Evolutionary conservation across 2,329 filamentous ascomycete genomes (phyloP).

Genomic region (Colletotrichum orbiculare): DNA sequence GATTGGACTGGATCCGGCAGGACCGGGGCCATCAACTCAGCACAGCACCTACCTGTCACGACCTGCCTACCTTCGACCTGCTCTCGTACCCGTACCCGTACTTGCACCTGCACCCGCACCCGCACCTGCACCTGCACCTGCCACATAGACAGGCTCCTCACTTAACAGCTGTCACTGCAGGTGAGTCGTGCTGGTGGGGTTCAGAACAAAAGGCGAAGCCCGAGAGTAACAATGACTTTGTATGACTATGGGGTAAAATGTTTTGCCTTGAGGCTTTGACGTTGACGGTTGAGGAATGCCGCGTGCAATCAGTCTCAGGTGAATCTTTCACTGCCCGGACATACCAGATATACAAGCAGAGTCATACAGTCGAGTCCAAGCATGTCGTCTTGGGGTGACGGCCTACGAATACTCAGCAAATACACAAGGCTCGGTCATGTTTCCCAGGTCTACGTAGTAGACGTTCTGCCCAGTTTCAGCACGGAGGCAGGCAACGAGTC

Average conservation of each 20-base stretch:
- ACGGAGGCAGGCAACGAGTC: too few relatives aligned
- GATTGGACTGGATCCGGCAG: conserved; percentile 26
- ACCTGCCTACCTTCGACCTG: too few relatives aligned
- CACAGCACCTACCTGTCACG: neutral
- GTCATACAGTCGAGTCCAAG: too few relatives aligned
- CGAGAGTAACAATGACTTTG: conserved; percentile 26
- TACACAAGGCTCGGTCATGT: too few relatives aligned
- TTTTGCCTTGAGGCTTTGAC: conserved; percentile 32
- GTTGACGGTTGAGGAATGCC: conserved; percentile 4
- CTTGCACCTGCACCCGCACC: too few relatives aligned
- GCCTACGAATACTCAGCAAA: too few relatives aligned
- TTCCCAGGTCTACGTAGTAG: too few relatives aligned
- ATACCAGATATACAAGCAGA: too few relatives aligned
- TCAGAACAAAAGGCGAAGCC: conserved; percentile 5
- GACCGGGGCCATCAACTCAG: neutral
- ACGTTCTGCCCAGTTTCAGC: too few relatives aligned
- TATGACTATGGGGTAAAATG: conserved; percentile 3
- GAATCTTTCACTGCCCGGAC: neutral
- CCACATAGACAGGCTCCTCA: conserved; percentile 13
- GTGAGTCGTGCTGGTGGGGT: conserved; percentile 23
- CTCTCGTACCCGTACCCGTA: too few relatives aligned
- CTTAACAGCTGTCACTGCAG: conserved; percentile 25
- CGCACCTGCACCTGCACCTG: too few relatives aligned
- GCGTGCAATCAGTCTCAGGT: neutral
- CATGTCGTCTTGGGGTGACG: too few relatives aligned